Base-by-base conservation (phyloP, 2,329 filamentous ascomycete species). In the Aspergillus proliferans region DNA sequence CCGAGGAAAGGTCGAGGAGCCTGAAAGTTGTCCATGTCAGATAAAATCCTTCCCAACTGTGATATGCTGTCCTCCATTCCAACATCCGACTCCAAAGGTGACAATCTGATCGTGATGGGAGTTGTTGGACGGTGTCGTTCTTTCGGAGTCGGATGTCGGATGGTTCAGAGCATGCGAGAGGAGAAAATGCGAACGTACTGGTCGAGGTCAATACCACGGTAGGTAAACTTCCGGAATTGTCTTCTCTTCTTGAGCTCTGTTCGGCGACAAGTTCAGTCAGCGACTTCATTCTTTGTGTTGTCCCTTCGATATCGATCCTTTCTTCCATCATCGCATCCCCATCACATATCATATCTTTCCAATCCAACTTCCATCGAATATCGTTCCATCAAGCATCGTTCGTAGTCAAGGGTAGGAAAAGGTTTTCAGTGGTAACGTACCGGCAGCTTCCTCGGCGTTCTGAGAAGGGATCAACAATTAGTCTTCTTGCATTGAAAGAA, bases 161-260 rank as follows among this genome's bases (percentile, higher is more conserved):
- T 10, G 38, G 34, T 33, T 46, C 40, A 47, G 26, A 47, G 40
- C 53, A 51, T 48, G 46, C 51, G 54, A 47, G 50, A 40, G 10
- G 38, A 12, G n/a, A 21, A n/a, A 22, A 10, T 10, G 58, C 50
- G 46, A 59, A 80, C 90, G 72, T 91, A 96, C 92, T 95, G 88
- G 77, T 98, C 93, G 76, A 98, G 91, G 78, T 98, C 93, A 77
- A 98, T 88, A 73, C 93, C 93, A 75, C 93, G 88, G 88, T 96
- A 98, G 67, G 91, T 93, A 76, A 97, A 98, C 87, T 97, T 98
- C 82, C 90, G 88, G 88, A 97, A 96, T 68, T 90, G 81, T 92
- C 93, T 95, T 83, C 87, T 95, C 84, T 88, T 95, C 90, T 97
- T 98, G 79, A 98, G 81, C 88, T 96, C 93, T 84, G 71, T 71